Conservation (phyloP, 257 asterid species). For the Nicotiana undulata region DNA sequence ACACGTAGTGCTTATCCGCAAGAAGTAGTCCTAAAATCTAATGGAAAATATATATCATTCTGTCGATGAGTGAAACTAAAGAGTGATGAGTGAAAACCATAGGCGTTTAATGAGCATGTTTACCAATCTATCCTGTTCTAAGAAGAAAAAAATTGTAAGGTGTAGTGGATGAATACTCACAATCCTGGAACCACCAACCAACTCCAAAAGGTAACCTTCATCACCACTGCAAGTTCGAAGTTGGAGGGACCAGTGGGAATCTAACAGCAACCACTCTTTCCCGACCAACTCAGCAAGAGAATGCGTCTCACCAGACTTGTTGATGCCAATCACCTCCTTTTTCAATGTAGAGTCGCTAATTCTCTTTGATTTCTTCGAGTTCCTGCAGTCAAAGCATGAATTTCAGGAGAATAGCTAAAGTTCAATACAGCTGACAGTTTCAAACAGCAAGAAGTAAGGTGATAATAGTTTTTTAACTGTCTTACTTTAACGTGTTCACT, state of each 20-base stretch:
- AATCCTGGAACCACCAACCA: slow-evolving; percentile 60
- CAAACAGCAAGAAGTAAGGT: slow-evolving; percentile 11
- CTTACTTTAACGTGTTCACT: not conserved
- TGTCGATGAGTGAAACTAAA: not conserved
- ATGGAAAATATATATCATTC: not conserved
- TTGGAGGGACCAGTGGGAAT: slow-evolving; percentile 67
- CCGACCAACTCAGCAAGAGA: slow-evolving; percentile 55
- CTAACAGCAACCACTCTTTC: slow-evolving; percentile 55
- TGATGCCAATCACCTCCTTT: slow-evolving; percentile 52
- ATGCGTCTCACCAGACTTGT: slow-evolving; percentile 45
- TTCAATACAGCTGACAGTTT: not conserved
- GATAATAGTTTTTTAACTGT: not conserved
- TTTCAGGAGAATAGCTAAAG: slow-evolving; percentile 5
- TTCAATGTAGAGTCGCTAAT: slow-evolving; percentile 25
- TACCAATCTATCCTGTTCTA: not conserved
- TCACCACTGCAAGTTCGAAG: slow-evolving; percentile 34
- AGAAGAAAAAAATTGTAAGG: not conserved
- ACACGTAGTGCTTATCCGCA: not conserved
- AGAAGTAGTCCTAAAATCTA: not conserved
- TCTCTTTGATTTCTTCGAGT: slow-evolving; percentile 40
- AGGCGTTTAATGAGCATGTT: not conserved
- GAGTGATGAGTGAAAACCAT: not conserved
- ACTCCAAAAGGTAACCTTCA: slow-evolving; percentile 66
- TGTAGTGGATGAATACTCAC: slow-evolving; percentile 39
- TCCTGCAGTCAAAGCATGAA: slow-evolving; percentile 36